Conservation (phyloP, 495 filamentous ascomycete species). For the Cercophora sp. region DNA sequence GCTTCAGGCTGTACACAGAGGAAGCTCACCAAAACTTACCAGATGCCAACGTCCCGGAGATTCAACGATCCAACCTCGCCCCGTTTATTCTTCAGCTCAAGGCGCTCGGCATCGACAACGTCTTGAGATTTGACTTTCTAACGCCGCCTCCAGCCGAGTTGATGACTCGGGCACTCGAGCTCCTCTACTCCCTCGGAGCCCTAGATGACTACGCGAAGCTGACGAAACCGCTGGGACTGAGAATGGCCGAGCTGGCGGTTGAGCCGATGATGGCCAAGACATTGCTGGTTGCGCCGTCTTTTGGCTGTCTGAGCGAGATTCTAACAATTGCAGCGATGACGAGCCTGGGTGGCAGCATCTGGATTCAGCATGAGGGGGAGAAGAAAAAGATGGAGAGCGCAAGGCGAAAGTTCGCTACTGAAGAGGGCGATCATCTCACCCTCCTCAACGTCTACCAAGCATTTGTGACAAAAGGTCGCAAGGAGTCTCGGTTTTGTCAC, state of each 20-base stretch:
- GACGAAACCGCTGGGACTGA: conserved; percentile 76
- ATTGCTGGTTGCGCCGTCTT: conserved; percentile 69
- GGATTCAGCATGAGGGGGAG: conserved; percentile 73
- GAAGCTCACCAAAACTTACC: conserved; percentile 63
- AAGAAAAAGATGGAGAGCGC: conserved; percentile 68
- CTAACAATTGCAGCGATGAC: conserved; percentile 94
- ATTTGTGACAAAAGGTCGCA: conserved; percentile 81
- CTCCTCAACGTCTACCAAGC: conserved; percentile 90
- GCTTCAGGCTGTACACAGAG: conserved; percentile 90
- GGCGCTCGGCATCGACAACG: conserved; percentile 93
- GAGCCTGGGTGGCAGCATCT: conserved; percentile 74
- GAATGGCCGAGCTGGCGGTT: conserved; percentile 93
- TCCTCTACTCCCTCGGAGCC: conserved; percentile 84
- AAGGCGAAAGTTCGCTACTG: conserved; percentile 79
- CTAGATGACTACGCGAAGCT: conserved; percentile 89
- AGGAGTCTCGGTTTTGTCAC: conserved; percentile 81
- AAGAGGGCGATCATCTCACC: conserved; percentile 94
- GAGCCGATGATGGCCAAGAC: conserved; percentile 97
- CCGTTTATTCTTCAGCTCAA: conserved; percentile 91
- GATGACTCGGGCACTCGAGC: conserved; percentile 80
- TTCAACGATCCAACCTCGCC: conserved; percentile 89
- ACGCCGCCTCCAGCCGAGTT: conserved; percentile 86
- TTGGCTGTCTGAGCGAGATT: conserved; percentile 79
- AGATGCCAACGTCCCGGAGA: conserved; percentile 79
- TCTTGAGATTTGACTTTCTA: conserved; percentile 84